These are phyloP conservation scores for Backusella morwellensis DNA, from an alignment of 192 early-diverging fungal genomes.

Conservation along the genomic window DNA sequence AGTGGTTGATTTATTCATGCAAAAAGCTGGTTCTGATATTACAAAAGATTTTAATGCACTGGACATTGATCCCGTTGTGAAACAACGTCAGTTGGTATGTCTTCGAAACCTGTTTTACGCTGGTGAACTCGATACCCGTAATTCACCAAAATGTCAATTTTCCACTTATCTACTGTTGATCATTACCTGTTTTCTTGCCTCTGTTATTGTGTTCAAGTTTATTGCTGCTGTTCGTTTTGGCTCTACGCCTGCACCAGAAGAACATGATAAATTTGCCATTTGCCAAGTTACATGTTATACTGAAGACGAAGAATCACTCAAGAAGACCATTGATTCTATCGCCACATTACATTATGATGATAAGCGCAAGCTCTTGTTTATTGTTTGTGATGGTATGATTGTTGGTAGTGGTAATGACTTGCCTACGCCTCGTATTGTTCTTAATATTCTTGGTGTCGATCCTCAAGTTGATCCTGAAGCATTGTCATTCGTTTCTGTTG, in stretches of 20 bases:
- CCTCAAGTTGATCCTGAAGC: constrained; percentile 73
- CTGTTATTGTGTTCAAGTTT: constrained; percentile 76
- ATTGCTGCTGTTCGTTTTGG: constrained; percentile 79
- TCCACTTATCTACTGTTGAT: constrained; percentile 67
- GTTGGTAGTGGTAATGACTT: constrained; percentile 94
- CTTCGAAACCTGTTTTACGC: constrained; percentile 64
- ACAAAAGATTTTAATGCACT: constrained; percentile 38
- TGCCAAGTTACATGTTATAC: constrained; percentile 96
- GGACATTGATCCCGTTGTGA: constrained; percentile 11
- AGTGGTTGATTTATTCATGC: constrained; percentile 41
- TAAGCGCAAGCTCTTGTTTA: constrained; percentile 85
- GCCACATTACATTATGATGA: constrained; percentile 80
- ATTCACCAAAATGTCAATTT: constrained; percentile 55
- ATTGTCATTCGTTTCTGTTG: constrained; percentile 82
- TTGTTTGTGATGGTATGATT: constrained; percentile 93
- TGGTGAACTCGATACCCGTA: constrained; percentile 65
- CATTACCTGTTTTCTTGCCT: constrained; percentile 63
- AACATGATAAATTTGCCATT: constrained; percentile 96
- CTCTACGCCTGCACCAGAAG: constrained; percentile 67
- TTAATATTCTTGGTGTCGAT: constrained; percentile 88
- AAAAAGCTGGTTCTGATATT: constrained; percentile 49
- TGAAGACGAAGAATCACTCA: constrained; percentile 83
- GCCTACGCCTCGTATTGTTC: constrained; percentile 92
- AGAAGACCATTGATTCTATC: constrained; percentile 83
- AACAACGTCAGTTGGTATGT: constrained; percentile 46